phyloP scores from a whole-genome alignment of 75 land plant genomes.

The Pinus tabuliformis region DNA sequence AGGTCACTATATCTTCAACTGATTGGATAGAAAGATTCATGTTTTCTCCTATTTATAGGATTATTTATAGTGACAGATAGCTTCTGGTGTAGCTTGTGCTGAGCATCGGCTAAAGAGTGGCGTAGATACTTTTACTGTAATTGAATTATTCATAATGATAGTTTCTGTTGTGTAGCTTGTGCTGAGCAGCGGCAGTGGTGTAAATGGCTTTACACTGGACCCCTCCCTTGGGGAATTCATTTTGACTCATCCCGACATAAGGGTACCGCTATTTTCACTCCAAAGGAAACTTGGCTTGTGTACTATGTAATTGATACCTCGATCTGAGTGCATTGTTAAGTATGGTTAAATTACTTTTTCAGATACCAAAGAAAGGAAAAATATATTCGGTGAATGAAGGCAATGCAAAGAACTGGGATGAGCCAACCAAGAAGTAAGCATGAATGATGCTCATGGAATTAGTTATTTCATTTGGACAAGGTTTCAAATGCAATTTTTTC shows the following conservation, averaged over 20 bases:
- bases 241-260: slow-evolving; percentile 89
- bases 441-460: background rate
- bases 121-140: no score
- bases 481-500: background rate
- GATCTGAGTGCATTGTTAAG: background rate
- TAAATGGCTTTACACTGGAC: slow-evolving; percentile 96
- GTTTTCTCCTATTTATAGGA: no score
- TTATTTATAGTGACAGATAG: no score
- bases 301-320: no score
- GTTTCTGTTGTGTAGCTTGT: slow-evolving; percentile 63
- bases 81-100: no score
- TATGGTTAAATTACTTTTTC: background rate
- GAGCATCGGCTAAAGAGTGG: no score
- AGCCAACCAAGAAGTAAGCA: slow-evolving; percentile 77
- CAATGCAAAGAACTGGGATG: slow-evolving; percentile 98
- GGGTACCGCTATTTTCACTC: slow-evolving; percentile 31
- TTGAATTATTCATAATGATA: background rate
- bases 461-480: no score
- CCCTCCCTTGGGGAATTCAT: slow-evolving; percentile 99
- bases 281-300: no score
- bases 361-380: slow-evolving; percentile 98
- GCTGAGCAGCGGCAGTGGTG: slow-evolving; percentile 85
- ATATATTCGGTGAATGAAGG: slow-evolving; percentile 99
- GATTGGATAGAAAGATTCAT: no score
- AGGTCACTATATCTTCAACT: no score